Percentiles rank a stretch among this genome's conserved stretches.
phyloP scores from a whole-genome alignment of 805 yeast species.

The Metschnikowia kofuensis region DNA sequence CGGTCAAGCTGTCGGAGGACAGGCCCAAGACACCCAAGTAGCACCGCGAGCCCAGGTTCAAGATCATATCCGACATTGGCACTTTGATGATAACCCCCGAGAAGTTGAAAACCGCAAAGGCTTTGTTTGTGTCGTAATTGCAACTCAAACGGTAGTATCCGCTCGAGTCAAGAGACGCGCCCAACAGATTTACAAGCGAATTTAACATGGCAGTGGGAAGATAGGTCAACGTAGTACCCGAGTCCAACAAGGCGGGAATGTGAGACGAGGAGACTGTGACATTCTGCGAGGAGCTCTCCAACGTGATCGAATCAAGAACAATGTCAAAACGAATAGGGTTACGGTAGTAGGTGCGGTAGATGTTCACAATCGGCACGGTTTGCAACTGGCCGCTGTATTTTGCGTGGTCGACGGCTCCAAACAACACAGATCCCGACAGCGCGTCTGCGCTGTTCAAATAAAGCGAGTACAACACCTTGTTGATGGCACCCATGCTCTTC shows the following conservation, averaged over 20 bases:
- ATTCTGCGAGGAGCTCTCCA: slow-evolving; percentile 16
- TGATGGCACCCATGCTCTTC: slow-evolving; percentile 54
- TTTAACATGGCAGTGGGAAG: slow-evolving; percentile 38
- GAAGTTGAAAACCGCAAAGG: slow-evolving; percentile 41
- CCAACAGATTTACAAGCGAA: slow-evolving; percentile 13
- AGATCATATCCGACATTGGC: slow-evolving; percentile 38
- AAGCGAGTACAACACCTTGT: slow-evolving; percentile 58
- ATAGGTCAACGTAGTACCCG: slow-evolving; percentile 52
- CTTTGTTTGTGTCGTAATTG: slow-evolving; percentile 8
- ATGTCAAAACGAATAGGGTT: slow-evolving; percentile 48
- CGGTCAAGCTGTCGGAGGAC: slow-evolving; percentile 33
- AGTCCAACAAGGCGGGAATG: slow-evolving; percentile 38
- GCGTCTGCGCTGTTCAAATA: slow-evolving; percentile 46
- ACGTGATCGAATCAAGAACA: slow-evolving; percentile 39
- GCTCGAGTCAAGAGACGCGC: not conserved
- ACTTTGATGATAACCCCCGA: slow-evolving; percentile 55
- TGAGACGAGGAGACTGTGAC: slow-evolving; percentile 3
- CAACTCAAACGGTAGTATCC: slow-evolving; percentile 13
- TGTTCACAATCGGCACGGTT: slow-evolving; percentile 46
- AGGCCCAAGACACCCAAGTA: slow-evolving; percentile 27
- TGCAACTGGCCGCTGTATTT: slow-evolving; percentile 29
- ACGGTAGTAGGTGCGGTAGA: slow-evolving; percentile 8
- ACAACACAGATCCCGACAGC: slow-evolving; percentile 32
- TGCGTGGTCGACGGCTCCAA: slow-evolving; percentile 45
- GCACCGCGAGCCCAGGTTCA: slow-evolving; percentile 21